Evolutionary conservation across 164 flowering plant species (phyloP), one percentile per base, ranked within the genome.

Genomic region (Euptelea pleiosperma): DNA sequence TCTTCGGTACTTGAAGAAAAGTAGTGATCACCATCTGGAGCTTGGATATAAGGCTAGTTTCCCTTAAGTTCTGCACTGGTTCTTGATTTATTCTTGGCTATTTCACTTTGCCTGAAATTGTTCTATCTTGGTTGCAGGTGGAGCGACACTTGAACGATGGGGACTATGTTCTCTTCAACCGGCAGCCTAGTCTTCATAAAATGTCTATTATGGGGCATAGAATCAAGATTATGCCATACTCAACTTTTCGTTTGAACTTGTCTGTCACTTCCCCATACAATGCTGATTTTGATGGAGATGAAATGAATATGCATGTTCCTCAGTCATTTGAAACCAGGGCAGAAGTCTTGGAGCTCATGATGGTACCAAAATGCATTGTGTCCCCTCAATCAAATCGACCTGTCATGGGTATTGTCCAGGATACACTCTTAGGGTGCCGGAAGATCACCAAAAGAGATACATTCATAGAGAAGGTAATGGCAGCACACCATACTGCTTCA

Each of bases 251-350:
- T 3, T 68, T 94, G 58, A 94, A 94, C 60, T 78, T 94, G 54
- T 91, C 99, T 50, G 99, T 94, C 8, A 94, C 99, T 11, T 85
- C 99, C 6, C 99, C 99, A 16, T 94, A 94, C 66, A 94, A 94
- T 84, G 99, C 99, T 73, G 99, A 94, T 82, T 91, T 94, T 78
- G 99, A 94, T 78, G 99, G 99, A 19, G 99, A 94, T 75, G 99
- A 94, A 70, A 94, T 94, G 99, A 94, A 94, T 62, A 94, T 91
- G 97, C 99, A 94, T 63, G 99, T 94, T 56, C 99, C 99, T 48
- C 99, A 94, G 73, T 94, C 99, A 45, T 94, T 91, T 85, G 99
- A 91, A 71, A 91, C 99, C 18, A 85, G 99, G 68, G 99, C 99
- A 30, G 99, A 94, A 67, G 97, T 91, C 15, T 68, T 91, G 74